Percentiles rank a stretch among this genome's conserved stretches.
These are phyloP conservation scores for Tulasnella sp. DNA, from an alignment of 768 basidiomycete species.

Conservation along the genomic window DNA sequence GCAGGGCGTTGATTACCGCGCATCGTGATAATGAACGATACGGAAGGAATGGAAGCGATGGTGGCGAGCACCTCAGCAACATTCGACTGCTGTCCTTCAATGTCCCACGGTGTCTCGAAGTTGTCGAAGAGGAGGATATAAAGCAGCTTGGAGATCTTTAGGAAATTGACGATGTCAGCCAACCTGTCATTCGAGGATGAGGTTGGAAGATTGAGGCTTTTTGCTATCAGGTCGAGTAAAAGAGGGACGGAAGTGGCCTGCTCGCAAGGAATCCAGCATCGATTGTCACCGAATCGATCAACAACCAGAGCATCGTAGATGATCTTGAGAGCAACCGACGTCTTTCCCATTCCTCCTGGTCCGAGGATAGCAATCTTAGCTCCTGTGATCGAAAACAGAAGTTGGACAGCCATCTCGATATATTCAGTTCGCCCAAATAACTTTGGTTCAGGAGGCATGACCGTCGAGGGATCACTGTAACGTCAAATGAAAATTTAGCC, in stretches of 20 bases:
- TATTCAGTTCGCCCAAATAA: too few relatives aligned
- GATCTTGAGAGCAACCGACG: conserved; percentile 28
- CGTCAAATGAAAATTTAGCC: too few relatives aligned
- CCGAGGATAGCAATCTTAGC: conserved; percentile 20
- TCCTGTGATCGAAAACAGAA: not conserved
- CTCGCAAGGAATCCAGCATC: conserved; percentile 30
- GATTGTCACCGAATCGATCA: conserved; percentile 21
- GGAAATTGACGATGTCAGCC: conserved; percentile 20
- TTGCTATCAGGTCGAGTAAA: conserved; percentile 23
- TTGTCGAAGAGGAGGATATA: conserved; percentile 30
- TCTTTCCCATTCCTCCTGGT: conserved; percentile 32
- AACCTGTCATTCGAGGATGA: conserved; percentile 21
- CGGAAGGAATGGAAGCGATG: conserved; percentile 21
- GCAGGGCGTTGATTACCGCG: conserved; percentile 16
- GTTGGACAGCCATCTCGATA: too few relatives aligned
- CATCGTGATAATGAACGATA: conserved; percentile 29
- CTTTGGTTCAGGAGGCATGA: too few relatives aligned
- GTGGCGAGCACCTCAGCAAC: conserved; percentile 23
- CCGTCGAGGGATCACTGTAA: too few relatives aligned
- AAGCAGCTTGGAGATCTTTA: conserved; percentile 20
- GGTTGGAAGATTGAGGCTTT: conserved; percentile 20
- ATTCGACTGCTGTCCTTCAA: conserved; percentile 18
- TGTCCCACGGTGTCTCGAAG: conserved; percentile 32
- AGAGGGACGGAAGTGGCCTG: conserved; percentile 22
- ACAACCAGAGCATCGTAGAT: conserved; percentile 22